Evolutionary conservation across 805 yeast genomes (phyloP), one percentile per base, ranked within the genome.

Genomic region (Blastobotrys mokoenaii): DNA sequence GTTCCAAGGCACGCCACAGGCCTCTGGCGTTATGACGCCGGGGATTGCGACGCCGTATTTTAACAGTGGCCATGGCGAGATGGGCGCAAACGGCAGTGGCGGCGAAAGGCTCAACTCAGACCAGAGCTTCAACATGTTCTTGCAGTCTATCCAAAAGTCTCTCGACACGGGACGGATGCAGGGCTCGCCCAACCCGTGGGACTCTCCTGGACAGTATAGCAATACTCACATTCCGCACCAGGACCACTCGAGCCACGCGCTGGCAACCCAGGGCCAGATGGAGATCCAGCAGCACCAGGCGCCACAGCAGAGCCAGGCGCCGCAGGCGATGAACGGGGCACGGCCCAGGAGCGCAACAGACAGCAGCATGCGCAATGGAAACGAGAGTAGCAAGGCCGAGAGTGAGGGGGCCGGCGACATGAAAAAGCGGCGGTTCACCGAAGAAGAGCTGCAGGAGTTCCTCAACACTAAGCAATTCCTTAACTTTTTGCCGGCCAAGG

Each of bases 401-500:
- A 8, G 7, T 6, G 14, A 8, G 14, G 16, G 7, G 7, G 6
- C 16, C 14, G 16, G 16, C 14, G 25, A 17, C 6, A 7, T 36
- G 17, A 16, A 10, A n/a, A 14, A 16, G n/a, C 25, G 15, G 6
- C 30, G 25, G 12, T 12, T 14, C 15, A 34, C 38, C 6, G 20
- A 34, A 11, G 41, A 43, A 29, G 48, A 47, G 11, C 38, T 46
- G 8, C 41, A 38, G 16, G 39, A 44, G 40, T 48, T 45, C 32
- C 40, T 48, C 15, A 43, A 43, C 5, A 34, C 49, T 6, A 35
- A 49, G 7, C 41, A 46, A 22, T 37, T 53, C 16, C 41, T 54
- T 20, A 16, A 36, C 20, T 53, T 54, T 34, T 39, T 48, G 12
- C 58, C 58, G 12, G 52, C 52, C 9, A 41, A 40, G 3, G 40